Evolutionary conservation across 495 filamentous ascomycete genomes (phyloP), one percentile per base, ranked within the genome.

Genomic region (Penicillium roqueforti): DNA sequence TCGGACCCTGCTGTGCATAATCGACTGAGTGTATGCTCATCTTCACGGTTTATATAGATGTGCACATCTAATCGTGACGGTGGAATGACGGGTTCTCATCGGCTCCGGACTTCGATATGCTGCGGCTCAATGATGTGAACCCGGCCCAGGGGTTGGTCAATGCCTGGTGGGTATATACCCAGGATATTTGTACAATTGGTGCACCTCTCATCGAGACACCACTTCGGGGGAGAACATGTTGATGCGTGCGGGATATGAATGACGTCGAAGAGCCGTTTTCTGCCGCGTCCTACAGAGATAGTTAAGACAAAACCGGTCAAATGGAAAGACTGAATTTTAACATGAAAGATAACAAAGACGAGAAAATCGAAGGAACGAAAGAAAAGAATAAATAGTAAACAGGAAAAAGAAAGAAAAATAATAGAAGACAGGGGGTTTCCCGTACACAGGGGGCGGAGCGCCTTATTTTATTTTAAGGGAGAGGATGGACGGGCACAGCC

Each of bases 11-110:
- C 23, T 62, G 61, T 29, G 69, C 69, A 51, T 72, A 68, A 50
- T 73, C 69, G 8, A 63, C 37, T 6, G 66, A 62, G 47, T 65
- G 62, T 29, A 68, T 50, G 40, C 69, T 73, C 69, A 72, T 72
- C 11, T 22, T 42, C 6, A 25, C 18, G 38, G 38, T n/a, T 51
- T 28, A 42, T 18, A 39, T 29, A 16, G 25, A 50, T 28, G 45
- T 25, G 54, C 25, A 31, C 16, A 40, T 37, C 34, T 11, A 52
- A 42, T 45, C 18, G 29, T 23, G 28, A 37, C 40, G 28, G 47
- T 43, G 16, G 41, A 25, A 50, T 19, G 47, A 29, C 6, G 32
- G 43, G 25, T 40, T 41, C 36, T 57, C 47, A 49, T 51, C 34
- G 22, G 46, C 44, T 36, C 43, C 32, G 14, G 22, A 25, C 25